Evolutionary conservation across 768 basidiomycete species (phyloP), one percentile per base, ranked within the genome.

Genomic region (Suillus lakei): DNA sequence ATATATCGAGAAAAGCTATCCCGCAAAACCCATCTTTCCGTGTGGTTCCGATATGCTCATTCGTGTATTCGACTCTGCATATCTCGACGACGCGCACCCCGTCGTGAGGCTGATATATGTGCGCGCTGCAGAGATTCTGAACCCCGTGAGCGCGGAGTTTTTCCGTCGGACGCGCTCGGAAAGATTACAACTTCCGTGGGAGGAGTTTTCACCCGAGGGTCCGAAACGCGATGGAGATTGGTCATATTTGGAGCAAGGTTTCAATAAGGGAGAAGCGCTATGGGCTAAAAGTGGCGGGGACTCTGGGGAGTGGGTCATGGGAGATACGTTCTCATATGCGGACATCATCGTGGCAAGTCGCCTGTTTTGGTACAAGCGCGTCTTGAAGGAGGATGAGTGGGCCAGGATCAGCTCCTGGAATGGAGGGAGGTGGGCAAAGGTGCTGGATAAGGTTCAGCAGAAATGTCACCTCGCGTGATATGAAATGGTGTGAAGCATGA

Each of bases 1-100:
- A 44, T 85, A 86, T 68, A 79, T 86, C 60, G 85, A 86, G 62
- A 71, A 72, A 23, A 74, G 77, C 1, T 86, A 84, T 66, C 81
- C 85, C 5, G 32, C 30, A 38, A 62, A 62, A 10, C 48, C 61
- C 7, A 34, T 53, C n/a, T 48, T 62, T 18, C 61, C 61, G 13
- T 13, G 71, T 74, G 56, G 75, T 79, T 3, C 79, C 78, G 6
- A 65, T 39, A 18, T 65, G 83, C 50, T 76, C 84, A 68, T 82
- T 81, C 1, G 77, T 4, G 76, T 74, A 3, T 66, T 69, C 13
- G 81, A 1, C 81, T 61, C 70, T 15, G 72, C 6, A 77, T 78
- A 1, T 82, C 80, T 67, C 44, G 69, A 4, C 51, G 69, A 38
- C 26, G 65, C 6, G 41, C 60, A n/a, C 54, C 69, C 12, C 18